phyloP scores from a whole-genome alignment of 2,329 filamentous ascomycete species.

The Bipolaris cookei region DNA sequence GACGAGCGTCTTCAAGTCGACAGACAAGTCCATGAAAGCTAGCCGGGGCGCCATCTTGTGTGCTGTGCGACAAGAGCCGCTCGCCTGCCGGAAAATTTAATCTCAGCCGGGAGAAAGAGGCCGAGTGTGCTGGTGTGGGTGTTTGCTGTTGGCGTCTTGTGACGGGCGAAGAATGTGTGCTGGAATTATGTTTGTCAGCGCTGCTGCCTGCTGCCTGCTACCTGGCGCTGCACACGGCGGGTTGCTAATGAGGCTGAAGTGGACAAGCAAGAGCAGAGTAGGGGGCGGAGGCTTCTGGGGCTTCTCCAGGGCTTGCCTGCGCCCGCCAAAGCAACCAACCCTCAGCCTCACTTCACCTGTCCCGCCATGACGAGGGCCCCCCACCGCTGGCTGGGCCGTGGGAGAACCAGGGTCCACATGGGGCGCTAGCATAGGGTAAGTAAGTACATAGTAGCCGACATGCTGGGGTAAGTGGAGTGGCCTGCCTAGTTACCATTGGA shows the following conservation, averaged over 20 bases:
- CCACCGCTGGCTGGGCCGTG: not conserved
- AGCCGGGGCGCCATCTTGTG: constrained; percentile 34
- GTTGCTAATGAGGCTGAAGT: constrained; percentile 18
- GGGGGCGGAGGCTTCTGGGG: not conserved
- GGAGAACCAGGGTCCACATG: constrained; percentile 13
- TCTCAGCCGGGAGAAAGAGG: not conserved
- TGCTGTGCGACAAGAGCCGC: not conserved
- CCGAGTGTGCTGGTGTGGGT: not conserved
- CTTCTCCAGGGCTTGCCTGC: not conserved
- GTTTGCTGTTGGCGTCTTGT: not conserved
- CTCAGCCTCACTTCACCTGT: constrained; percentile 29
- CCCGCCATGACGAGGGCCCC: constrained; percentile 13
- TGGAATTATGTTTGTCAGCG: not conserved
- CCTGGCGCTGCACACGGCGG: not conserved
- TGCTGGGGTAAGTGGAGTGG: constrained; percentile 1
- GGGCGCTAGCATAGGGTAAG: constrained; percentile 16
- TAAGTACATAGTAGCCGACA: not conserved
- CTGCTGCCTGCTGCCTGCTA: constrained; percentile 3
- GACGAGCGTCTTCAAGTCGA: constrained; percentile 50
- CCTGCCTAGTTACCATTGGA: constrained; percentile 14
- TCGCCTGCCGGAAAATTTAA: not conserved
- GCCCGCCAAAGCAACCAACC: constrained; percentile 6
- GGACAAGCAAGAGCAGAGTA: constrained; percentile 4
- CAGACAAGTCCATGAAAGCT: constrained; percentile 45
- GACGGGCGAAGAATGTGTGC: not conserved